Base-by-base conservation (phyloP, 108 stramenopile species). In the Conticribra guillardii region DNA sequence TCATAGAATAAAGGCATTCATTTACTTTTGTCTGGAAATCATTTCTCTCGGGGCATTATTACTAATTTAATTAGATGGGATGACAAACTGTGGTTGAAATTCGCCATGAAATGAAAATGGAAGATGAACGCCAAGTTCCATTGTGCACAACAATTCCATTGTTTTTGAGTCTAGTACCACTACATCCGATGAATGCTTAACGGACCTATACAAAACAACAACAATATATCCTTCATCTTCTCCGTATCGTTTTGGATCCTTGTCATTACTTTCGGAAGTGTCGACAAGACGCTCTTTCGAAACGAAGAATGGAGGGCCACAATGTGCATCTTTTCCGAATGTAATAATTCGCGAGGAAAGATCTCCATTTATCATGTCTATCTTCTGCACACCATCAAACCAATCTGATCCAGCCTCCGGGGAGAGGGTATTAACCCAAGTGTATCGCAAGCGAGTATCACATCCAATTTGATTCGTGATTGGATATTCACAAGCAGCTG, bases 91-190 rank as follows among this genome's bases (percentile, higher is more conserved):
- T 19, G 54, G 54, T 9, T 37, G 31, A 23, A 68, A 79, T 28
- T 72, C 78, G 21, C 79, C 70, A 44, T 80, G 79, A 63, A 80
- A 80, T 30, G 73, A 73, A 54, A 66, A 80, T n/a, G 79, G 65
- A 4, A 80, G 4, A 54, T 80, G 79, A 47, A 49, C 19, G 5
- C 26, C 37, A n/a, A 80, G 49, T 37, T 62, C 60, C 54, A 80
- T 55, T 19, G 17, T 8, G 3, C 60, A 44, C 9, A 80, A 8
- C 0, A 51, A 15, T n/a, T 69, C 49, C 70, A 80, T 65, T 7
- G 79, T 65, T 44, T 33, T 22, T 16, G 81, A 69, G 63, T 82
- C 69, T 29, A 82, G 29, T 44, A 82, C 55, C 28, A 57, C 69
- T 15, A 71, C 65, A 52, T 82, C 70, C 3, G 74, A 71, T 4